These are phyloP conservation scores for Exutisphaerella laricina DNA, from an alignment of 2,329 filamentous ascomycete genomes.

Conservation along the genomic window DNA sequence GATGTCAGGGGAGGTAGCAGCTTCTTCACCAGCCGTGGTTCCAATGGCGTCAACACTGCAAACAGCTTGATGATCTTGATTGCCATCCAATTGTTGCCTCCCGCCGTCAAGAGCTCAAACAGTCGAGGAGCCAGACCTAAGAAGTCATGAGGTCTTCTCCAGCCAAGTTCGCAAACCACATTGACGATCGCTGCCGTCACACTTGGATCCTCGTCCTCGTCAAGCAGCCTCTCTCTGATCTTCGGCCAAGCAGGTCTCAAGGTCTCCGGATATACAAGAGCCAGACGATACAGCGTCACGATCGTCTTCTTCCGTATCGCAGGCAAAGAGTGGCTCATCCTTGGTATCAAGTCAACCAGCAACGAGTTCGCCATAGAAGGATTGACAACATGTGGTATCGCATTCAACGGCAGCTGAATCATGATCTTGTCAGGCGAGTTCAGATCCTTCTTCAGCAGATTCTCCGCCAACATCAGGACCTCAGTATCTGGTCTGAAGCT, in stretches of 20 bases:
- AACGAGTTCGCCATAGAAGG: constrained; percentile 87
- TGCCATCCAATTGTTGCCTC: constrained; percentile 99
- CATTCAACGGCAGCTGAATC: constrained; percentile 78
- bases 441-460: constrained; percentile 92
- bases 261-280: constrained; percentile 93
- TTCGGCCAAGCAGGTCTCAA: constrained; percentile 91
- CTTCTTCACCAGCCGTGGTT: constrained; percentile 87
- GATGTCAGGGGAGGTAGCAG: constrained; percentile 83
- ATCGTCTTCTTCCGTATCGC: constrained; percentile 92
- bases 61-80: constrained; percentile 99
- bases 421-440: constrained; percentile 65
- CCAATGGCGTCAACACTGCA: constrained; percentile 85
- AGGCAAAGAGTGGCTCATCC: constrained; percentile 78
- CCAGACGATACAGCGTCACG: constrained; percentile 86
- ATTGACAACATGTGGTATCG: constrained; percentile 92
- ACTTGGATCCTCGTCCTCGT: constrained; percentile 81
- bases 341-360: constrained; percentile 76
- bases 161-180: constrained; percentile 91
- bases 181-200: constrained; percentile 96
- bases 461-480: constrained; percentile 95
- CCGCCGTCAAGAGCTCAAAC: constrained; percentile 86
- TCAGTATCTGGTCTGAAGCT: constrained; percentile 94
- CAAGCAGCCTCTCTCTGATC: constrained; percentile 89
- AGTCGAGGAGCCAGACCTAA: constrained; percentile 83
- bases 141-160: constrained; percentile 90